A percentile compares a stretch with the other conserved stretches of the same genome.
Conservation (phyloP, 2,329 filamentous ascomycete species). For the Sporothrix inflata region DNA sequence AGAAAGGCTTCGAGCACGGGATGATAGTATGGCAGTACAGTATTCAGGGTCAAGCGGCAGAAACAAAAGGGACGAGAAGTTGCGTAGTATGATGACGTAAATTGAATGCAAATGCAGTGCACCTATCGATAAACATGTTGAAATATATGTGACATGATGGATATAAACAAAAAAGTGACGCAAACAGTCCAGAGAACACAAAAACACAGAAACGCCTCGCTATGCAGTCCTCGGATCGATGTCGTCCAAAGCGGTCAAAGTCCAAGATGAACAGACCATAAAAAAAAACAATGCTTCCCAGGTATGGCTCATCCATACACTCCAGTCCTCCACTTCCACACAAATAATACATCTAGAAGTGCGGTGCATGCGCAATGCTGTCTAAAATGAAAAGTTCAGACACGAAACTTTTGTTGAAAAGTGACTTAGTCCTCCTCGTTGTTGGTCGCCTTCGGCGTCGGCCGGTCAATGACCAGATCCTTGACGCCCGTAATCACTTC, state of each 20-base stretch:
- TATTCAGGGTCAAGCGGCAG: conserved; percentile 13
- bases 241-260: not conserved
- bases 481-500: conserved; percentile 64
- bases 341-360: not conserved
- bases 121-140: conserved; percentile 1
- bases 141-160: conserved; percentile 14
- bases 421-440: not conserved
- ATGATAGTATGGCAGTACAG: not conserved
- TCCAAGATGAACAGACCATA: not conserved
- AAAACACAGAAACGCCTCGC: conserved; percentile 33
- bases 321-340: not conserved
- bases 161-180: conserved; percentile 1
- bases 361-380: conserved; percentile 5
- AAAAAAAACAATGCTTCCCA: not conserved
- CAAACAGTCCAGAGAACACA: not conserved
- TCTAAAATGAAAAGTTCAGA: not conserved
- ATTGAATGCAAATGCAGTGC: not conserved
- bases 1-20: no score
- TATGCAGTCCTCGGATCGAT: conserved; percentile 26
- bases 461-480: conserved; percentile 51
- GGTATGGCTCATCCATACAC: not conserved
- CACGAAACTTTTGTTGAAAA: conserved; percentile 2
- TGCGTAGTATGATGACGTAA: not conserved
- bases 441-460: not conserved
- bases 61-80: not conserved